A percentile compares a stretch with the other conserved stretches of the same genome.
phyloP scores from a whole-genome alignment of 2,329 filamentous ascomycete genomes.

The Colletotrichum sojae region DNA sequence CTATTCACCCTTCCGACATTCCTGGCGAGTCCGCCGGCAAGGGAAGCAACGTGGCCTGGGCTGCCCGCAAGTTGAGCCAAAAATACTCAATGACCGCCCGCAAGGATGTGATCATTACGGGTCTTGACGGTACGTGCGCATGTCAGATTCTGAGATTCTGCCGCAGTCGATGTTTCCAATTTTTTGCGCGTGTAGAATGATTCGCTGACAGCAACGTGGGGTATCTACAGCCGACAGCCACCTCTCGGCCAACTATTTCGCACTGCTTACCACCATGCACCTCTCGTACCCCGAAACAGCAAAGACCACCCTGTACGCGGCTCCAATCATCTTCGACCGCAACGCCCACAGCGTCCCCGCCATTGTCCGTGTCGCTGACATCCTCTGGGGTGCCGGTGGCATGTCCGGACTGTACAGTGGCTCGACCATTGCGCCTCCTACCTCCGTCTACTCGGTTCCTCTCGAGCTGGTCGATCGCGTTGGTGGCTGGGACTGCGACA shows the following conservation, averaged over 20 bases:
- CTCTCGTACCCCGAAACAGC: conserved; percentile 71
- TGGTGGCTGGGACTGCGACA: conserved; percentile 79
- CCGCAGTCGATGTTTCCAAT: conserved; percentile 41
- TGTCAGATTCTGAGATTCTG: conserved; percentile 34
- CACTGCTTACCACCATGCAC: conserved; percentile 75
- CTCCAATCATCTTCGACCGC: conserved; percentile 81
- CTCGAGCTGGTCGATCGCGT: conserved; percentile 77
- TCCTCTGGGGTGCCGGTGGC: conserved; percentile 80
- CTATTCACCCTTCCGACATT: conserved; percentile 76
- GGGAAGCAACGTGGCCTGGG: conserved; percentile 82
- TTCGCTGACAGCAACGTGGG: conserved; percentile 47
- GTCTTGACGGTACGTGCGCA: conserved; percentile 76
- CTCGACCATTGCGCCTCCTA: conserved; percentile 77
- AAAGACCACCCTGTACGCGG: conserved; percentile 75
- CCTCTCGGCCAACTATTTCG: conserved; percentile 77
- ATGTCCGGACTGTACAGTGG: conserved; percentile 77
- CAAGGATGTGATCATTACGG: conserved; percentile 77
- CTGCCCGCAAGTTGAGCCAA: conserved; percentile 75
- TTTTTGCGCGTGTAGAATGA: conserved; percentile 41
- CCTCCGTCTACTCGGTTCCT: conserved; percentile 80
- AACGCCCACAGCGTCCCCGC: conserved; percentile 78
- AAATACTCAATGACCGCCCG: conserved; percentile 68
- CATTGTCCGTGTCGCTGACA: conserved; percentile 78
- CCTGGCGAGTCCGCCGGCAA: conserved; percentile 80
- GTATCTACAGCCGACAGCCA: conserved; percentile 75